phyloP scores from a whole-genome alignment of 331 rosid species.

The Quercus tomentella region DNA sequence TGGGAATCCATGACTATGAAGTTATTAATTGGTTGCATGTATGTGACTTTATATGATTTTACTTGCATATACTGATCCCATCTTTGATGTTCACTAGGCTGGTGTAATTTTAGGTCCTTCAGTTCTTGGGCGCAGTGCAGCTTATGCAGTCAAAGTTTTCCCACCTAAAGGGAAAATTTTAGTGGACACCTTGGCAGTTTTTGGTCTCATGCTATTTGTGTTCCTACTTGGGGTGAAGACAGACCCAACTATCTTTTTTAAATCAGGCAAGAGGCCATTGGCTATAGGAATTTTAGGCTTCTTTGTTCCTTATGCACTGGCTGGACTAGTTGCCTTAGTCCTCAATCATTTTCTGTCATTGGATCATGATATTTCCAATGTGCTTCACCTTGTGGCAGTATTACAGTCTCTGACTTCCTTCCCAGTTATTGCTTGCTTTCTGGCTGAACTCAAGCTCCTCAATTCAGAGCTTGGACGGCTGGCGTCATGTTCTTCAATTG shows the following conservation, averaged over 20 bases:
- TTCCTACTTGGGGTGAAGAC: slow-evolving; percentile 60
- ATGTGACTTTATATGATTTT: background rate
- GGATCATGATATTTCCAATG: slow-evolving; percentile 24
- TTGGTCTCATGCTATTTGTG: slow-evolving; percentile 51
- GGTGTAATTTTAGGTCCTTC: slow-evolving; percentile 62
- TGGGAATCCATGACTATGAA: background rate
- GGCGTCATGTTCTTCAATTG: slow-evolving; percentile 51
- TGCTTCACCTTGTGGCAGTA: slow-evolving; percentile 22
- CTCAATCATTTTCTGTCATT: slow-evolving; percentile 2
- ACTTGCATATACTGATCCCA: background rate
- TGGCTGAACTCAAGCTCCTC: slow-evolving; percentile 49
- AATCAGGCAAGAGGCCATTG: slow-evolving; percentile 45
- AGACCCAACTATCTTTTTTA: slow-evolving; percentile 38
- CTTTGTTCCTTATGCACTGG: slow-evolving; percentile 41
- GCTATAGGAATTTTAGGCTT: slow-evolving; percentile 37
- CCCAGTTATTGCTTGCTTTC: slow-evolving; percentile 43
- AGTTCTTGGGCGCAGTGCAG: slow-evolving; percentile 33
- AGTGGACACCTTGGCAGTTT: slow-evolving; percentile 45
- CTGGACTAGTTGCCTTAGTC: slow-evolving; percentile 1
- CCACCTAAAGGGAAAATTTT: slow-evolving; percentile 37
- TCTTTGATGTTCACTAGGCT: slow-evolving; percentile 31
- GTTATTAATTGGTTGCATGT: background rate
- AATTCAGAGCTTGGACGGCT: slow-evolving; percentile 52
- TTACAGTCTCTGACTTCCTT: slow-evolving; percentile 31
- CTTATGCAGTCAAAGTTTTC: slow-evolving; percentile 35